Base-by-base conservation (phyloP, 1,284 basidiomycete species). In the Sporisorium iseilematis-ciliati region DNA sequence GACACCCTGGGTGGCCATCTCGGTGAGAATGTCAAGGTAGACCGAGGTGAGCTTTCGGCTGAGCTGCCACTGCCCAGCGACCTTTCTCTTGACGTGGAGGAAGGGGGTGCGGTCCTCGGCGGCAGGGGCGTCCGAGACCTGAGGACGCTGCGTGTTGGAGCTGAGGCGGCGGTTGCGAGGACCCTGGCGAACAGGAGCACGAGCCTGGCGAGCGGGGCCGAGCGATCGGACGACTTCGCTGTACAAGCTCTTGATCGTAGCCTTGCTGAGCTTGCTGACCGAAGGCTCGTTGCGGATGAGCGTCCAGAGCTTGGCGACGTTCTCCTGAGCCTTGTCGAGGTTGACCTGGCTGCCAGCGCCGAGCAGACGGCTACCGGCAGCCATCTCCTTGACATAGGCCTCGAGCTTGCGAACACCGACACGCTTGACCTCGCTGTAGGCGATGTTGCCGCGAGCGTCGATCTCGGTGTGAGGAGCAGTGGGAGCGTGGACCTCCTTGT, bases 351-450 rank as follows among this genome's bases (percentile, higher is more conserved):
- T 75, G 57, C 76, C 57, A 26, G 70, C 59, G 56, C 77, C 77
- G 55, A 72, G 60, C 45, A 75, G 64, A 91, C 85, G 91, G 84
- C 95, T 94, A 20, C 94, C 94, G 67, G 92, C 93, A 3, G 96
- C 94, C 97, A 99, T 99, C 87, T 99, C 95, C 85, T 95, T 92
- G 78, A 97, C 95, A 82, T 99, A 99, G 5, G 94, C 93, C 87
- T 99, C 96, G 57, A 99, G 89, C 88, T 98, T 97, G 84, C 96
- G 92, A 49, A 98, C 96, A 67, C 94, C 93, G 85, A 94, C 92
- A 51, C 96, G 93, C 69, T 95, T 93, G 70, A 97, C 92, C 86
- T 99, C 96, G 11, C 91, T 90, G 87, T 97, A 97, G 69, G 96
- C 89, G 75, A 99, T 95, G 78, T 98, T 94, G 45, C 97, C 96